phyloP scores from a whole-genome alignment of 495 filamentous ascomycete species.

The Aspergillus haitiensis region DNA sequence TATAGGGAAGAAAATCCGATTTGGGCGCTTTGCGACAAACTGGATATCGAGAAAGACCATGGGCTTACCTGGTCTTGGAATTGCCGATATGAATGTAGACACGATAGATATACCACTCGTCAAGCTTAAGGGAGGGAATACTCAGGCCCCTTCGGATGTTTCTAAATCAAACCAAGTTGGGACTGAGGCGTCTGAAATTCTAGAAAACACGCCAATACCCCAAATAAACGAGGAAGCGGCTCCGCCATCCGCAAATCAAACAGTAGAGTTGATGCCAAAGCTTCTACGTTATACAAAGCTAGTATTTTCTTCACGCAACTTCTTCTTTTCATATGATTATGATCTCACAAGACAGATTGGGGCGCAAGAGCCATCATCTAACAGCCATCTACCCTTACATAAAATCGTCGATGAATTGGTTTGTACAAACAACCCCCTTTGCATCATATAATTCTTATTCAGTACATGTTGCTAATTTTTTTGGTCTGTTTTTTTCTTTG shows the following conservation, averaged over 20 bases:
- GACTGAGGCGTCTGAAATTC: constrained; percentile 5
- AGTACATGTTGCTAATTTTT: constrained; percentile 16
- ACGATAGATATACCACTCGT: constrained; percentile 26
- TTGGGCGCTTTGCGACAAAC: constrained; percentile 81
- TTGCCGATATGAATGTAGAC: constrained; percentile 28
- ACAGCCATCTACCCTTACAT: constrained; percentile 59
- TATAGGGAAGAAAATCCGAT: constrained; percentile 70
- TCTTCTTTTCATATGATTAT: constrained; percentile 91
- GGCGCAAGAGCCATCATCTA: constrained; percentile 38
- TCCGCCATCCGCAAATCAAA: constrained; percentile 26
- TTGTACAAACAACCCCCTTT: constrained; percentile 21
- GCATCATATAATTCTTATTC: neutral
- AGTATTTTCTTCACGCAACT: constrained; percentile 76
- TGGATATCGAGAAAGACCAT: constrained; percentile 87
- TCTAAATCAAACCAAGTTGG: constrained; percentile 22
- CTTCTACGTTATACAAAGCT: constrained; percentile 78
- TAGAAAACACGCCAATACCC: constrained; percentile 30
- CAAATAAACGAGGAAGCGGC: constrained; percentile 35
- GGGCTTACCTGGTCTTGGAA: constrained; percentile 49
- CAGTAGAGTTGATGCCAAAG: constrained; percentile 70
- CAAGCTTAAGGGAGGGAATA: constrained; percentile 20
- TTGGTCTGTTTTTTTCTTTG: neutral
- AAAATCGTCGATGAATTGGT: constrained; percentile 73
- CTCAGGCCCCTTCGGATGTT: constrained; percentile 12
- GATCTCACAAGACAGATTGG: constrained; percentile 74